A percentile compares a stretch with the other conserved stretches of the same genome.
Evolutionary conservation across 208 protist species (phyloP).

Genomic region (Trypanosoma avium): DNA sequence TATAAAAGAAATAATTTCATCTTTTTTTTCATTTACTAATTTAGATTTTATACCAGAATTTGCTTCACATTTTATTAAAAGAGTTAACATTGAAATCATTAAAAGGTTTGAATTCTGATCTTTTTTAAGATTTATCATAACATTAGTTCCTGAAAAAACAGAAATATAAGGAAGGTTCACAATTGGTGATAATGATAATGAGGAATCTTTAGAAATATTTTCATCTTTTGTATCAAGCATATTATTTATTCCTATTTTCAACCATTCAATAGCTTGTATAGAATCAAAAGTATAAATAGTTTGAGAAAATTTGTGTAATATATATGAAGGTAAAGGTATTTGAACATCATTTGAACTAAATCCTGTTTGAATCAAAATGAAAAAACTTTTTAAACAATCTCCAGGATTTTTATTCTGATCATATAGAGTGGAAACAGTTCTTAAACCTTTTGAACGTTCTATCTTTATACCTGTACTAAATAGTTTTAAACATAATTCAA

Average conservation of each 20-base stretch:
- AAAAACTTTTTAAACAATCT: slow-evolving; percentile 41
- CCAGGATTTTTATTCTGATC: slow-evolving; percentile 16
- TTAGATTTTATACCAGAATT: slow-evolving; percentile 1
- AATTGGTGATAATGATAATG: not conserved
- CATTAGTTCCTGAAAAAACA: not conserved
- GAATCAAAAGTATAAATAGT: slow-evolving; percentile 23
- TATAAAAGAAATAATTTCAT: slow-evolving; percentile 8
- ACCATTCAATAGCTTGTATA: slow-evolving; percentile 20
- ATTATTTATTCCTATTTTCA: slow-evolving; percentile 4
- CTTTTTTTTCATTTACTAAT: not conserved
- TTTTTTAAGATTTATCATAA: not conserved
- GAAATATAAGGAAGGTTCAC: slow-evolving; percentile 1
- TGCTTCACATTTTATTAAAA: slow-evolving; percentile 18
- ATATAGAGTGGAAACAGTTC: slow-evolving; percentile 57
- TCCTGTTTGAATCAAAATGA: slow-evolving; percentile 22
- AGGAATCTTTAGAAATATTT: not conserved
- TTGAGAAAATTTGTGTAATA: slow-evolving; percentile 25
- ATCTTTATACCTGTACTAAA: slow-evolving; percentile 44
- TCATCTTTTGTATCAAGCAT: not conserved
- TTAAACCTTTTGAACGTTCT: slow-evolving; percentile 38
- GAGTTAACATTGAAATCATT: slow-evolving; percentile 19
- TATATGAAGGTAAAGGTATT: slow-evolving; percentile 6
- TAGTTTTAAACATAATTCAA: slow-evolving; percentile 58
- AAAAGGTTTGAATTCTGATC: not conserved
- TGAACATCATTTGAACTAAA: slow-evolving; percentile 25